These are phyloP conservation scores for Saccharomyces cerevisiae DNA, from an alignment of 805 yeast species.

Conservation along the genomic window DNA sequence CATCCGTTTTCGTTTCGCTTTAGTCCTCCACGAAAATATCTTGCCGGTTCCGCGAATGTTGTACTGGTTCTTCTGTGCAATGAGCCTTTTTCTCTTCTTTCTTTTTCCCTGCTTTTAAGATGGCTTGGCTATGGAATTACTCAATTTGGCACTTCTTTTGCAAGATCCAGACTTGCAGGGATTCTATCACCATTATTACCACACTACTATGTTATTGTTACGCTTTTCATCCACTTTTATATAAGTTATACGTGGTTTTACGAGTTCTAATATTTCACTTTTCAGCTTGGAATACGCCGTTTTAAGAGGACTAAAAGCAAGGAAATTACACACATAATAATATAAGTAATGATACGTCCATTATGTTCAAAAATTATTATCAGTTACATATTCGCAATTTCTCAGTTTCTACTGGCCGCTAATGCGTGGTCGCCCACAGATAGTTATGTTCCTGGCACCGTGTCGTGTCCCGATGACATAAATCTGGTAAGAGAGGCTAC, in stretches of 20 bases:
- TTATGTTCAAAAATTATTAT: neutral
- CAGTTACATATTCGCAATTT: neutral
- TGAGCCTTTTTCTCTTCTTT: neutral
- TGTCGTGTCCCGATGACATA: slow-evolving; percentile 42
- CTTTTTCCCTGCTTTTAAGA: neutral
- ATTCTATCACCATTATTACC: neutral
- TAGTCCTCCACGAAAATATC: neutral
- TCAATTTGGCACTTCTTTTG: neutral
- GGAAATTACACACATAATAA: neutral
- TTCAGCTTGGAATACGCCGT: neutral
- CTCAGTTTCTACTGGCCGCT: slow-evolving; percentile 1
- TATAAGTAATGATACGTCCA: neutral
- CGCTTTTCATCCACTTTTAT: neutral
- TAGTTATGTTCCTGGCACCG: slow-evolving; percentile 53
- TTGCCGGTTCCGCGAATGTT: neutral
- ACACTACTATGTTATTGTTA: neutral
- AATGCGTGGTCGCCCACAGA: slow-evolving; percentile 46
- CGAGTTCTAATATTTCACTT: neutral
- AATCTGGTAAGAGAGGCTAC: slow-evolving; percentile 43
- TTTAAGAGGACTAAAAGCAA: neutral
- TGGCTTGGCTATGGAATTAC: neutral
- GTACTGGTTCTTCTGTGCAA: neutral
- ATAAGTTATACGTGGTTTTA: neutral
- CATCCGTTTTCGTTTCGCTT: neutral
- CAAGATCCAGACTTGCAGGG: neutral